Percentiles rank a stretch among this genome's conserved stretches.
Evolutionary conservation across 2,329 filamentous ascomycete genomes (phyloP).

Genomic region (Calonectria montana): DNA sequence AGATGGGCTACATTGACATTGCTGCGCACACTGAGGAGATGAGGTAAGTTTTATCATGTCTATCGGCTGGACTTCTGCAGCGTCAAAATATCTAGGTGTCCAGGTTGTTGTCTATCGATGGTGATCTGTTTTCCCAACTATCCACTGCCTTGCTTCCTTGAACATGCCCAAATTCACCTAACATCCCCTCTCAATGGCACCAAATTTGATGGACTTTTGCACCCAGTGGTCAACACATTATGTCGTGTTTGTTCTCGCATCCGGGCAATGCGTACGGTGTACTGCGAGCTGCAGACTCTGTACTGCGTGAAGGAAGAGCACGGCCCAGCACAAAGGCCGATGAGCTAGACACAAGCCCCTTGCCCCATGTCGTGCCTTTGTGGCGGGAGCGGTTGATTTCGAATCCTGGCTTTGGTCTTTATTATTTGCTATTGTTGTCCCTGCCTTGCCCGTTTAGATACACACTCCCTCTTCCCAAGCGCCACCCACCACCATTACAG

Average conservation of each 20-base stretch:
- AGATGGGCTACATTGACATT: conserved; percentile 66
- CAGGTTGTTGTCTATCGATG: background rate
- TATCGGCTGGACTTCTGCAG: conserved; percentile 26
- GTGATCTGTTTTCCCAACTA: background rate
- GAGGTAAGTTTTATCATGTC: conserved; percentile 57
- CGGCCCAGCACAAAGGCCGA: background rate
- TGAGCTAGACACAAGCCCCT: conserved; percentile 1
- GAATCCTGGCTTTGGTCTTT: conserved; percentile 3
- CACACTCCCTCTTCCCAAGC: conserved; percentile 11
- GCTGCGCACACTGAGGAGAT: conserved; percentile 62
- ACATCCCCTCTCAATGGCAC: background rate
- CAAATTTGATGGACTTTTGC: background rate
- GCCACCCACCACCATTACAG: conserved; percentile 1
- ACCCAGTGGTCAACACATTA: background rate
- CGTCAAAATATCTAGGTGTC: conserved; percentile 12
- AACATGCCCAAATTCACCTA: background rate
- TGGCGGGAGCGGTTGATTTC: conserved; percentile 13
- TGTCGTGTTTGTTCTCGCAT: conserved; percentile 20
- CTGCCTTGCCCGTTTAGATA: conserved; percentile 1
- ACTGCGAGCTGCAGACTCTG: conserved; percentile 14
- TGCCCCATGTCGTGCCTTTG: conserved; percentile 10
- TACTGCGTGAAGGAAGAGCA: conserved; percentile 12
- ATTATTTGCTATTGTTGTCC: background rate
- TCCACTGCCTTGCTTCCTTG: background rate
- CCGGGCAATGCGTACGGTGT: background rate